phyloP scores from a whole-genome alignment of 345 rosid species.

The Sonneratia caseolaris region DNA sequence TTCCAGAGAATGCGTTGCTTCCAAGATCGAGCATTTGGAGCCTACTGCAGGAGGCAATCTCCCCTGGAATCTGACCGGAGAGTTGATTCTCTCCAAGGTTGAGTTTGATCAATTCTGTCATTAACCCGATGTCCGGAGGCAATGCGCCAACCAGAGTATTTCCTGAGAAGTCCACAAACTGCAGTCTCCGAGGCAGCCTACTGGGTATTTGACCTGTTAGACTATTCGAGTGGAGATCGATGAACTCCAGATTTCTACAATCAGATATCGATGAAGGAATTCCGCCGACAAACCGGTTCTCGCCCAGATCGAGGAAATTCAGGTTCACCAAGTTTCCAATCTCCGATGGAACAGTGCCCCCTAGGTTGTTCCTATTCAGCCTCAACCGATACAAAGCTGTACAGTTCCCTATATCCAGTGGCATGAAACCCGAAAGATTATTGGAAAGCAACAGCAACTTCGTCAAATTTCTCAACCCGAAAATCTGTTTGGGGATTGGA shows the following conservation, averaged over 20 bases:
- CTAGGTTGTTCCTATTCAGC: constrained; percentile 52
- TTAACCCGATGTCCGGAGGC: constrained; percentile 41
- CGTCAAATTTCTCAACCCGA: constrained; percentile 60
- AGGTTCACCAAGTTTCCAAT: constrained; percentile 49
- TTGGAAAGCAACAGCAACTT: constrained; percentile 73
- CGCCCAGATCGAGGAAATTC: constrained; percentile 68
- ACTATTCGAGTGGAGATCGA: constrained; percentile 79
- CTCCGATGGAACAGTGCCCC: constrained; percentile 72
- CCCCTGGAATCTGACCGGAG: constrained; percentile 61
- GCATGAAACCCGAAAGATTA: constrained; percentile 61
- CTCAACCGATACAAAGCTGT: constrained; percentile 57
- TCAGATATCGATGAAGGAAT: constrained; percentile 54
- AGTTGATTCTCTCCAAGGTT: constrained; percentile 54
- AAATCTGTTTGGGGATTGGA: constrained; percentile 55
- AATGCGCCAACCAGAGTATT: constrained; percentile 57
- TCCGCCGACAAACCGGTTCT: constrained; percentile 51
- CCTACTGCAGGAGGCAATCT: constrained; percentile 61
- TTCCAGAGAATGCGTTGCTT: constrained; percentile 58
- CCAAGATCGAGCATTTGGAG: constrained; percentile 77
- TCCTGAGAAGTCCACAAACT: constrained; percentile 59
- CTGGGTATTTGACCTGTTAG: constrained; percentile 65
- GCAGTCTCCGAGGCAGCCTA: constrained; percentile 56
- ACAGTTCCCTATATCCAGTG: constrained; percentile 80
- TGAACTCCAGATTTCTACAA: constrained; percentile 62
- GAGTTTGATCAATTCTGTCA: constrained; percentile 70